A percentile compares a stretch with the other conserved stretches of the same genome.
Evolutionary conservation across 306 rosid species (phyloP).

Genomic region (Casuarina cunninghamiana): DNA sequence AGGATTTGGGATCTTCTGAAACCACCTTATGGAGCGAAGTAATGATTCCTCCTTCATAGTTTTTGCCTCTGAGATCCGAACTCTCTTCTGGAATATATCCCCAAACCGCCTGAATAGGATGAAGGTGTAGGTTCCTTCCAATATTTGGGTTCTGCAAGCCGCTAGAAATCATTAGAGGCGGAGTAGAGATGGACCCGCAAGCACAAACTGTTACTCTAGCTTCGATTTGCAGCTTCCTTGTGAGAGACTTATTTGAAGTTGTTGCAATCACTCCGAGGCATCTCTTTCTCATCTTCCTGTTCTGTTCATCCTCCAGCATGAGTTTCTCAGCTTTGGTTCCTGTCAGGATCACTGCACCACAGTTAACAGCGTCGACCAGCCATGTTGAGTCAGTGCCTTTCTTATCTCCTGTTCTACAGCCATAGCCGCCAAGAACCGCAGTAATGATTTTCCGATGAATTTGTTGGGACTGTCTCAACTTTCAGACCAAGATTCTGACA

Average conservation of each 20-base stretch:
- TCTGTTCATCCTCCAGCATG: constrained; percentile 38
- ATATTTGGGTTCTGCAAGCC: constrained; percentile 74
- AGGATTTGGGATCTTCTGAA: constrained; percentile 39
- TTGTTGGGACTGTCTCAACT: constrained; percentile 65
- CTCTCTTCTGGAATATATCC: constrained; percentile 73
- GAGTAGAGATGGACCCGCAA: constrained; percentile 73
- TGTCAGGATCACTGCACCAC: constrained; percentile 77
- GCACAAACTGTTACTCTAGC: constrained; percentile 76
- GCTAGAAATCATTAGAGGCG: constrained; percentile 77
- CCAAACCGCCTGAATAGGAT: constrained; percentile 70
- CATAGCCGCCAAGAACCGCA: constrained; percentile 86
- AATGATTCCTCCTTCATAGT: constrained; percentile 77
- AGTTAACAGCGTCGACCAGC: constrained; percentile 77
- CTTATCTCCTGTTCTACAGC: constrained; percentile 78
- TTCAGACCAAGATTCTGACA: constrained; percentile 68
- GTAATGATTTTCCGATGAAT: constrained; percentile 66
- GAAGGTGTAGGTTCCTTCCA: constrained; percentile 83
- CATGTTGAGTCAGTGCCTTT: constrained; percentile 77
- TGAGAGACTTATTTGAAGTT: constrained; percentile 39
- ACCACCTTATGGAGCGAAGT: constrained; percentile 70
- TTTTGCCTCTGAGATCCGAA: constrained; percentile 50
- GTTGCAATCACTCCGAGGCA: constrained; percentile 74
- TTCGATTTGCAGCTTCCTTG: constrained; percentile 69
- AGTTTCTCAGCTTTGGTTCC: constrained; percentile 80
- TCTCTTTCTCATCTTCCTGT: constrained; percentile 41